A percentile compares a stretch with the other conserved stretches of the same genome.
Evolutionary conservation across 768 basidiomycete genomes (phyloP).

Genomic region (Wakefieldia striispora): DNA sequence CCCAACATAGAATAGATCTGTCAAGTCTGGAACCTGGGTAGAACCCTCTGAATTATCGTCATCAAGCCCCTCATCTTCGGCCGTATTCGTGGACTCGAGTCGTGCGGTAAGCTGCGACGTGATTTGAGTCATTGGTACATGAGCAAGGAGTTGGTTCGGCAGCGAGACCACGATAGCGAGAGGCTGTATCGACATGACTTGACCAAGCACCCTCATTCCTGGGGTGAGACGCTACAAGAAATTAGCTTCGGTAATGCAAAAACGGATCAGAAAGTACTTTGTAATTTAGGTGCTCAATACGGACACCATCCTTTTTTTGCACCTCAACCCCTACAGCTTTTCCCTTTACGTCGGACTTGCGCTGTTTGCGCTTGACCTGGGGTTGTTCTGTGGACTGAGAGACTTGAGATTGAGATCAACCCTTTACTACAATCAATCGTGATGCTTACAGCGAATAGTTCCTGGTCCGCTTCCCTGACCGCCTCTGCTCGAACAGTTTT

Average conservation of each 20-base stretch:
- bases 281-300: slow-evolving; percentile 92
- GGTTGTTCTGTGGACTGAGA: slow-evolving; percentile 42
- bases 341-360: slow-evolving; percentile 43
- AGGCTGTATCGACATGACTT: slow-evolving; percentile 82
- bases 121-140: slow-evolving; percentile 92
- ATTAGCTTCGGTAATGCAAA: slow-evolving; percentile 7
- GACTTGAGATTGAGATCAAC: slow-evolving; percentile 3
- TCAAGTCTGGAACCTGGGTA: slow-evolving; percentile 60
- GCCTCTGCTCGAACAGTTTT: slow-evolving; percentile 85
- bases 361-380: slow-evolving; percentile 43
- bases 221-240: slow-evolving; percentile 60
- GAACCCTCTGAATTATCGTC: slow-evolving; percentile 40
- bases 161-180: slow-evolving; percentile 89
- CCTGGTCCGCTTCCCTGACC: slow-evolving; percentile 76
- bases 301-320: slow-evolving; percentile 45
- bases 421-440: neutral
- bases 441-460: slow-evolving; percentile 63
- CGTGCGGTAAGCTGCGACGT: slow-evolving; percentile 72
- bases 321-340: slow-evolving; percentile 33
- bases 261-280: slow-evolving; percentile 50
- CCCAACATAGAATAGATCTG: slow-evolving; percentile 75
- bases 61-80: slow-evolving; percentile 43
- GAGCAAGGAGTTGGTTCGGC: slow-evolving; percentile 92
- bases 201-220: slow-evolving; percentile 88
- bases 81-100: slow-evolving; percentile 62